phyloP scores from a whole-genome alignment of 768 basidiomycete species.

The Leccinum incarnatum region DNA sequence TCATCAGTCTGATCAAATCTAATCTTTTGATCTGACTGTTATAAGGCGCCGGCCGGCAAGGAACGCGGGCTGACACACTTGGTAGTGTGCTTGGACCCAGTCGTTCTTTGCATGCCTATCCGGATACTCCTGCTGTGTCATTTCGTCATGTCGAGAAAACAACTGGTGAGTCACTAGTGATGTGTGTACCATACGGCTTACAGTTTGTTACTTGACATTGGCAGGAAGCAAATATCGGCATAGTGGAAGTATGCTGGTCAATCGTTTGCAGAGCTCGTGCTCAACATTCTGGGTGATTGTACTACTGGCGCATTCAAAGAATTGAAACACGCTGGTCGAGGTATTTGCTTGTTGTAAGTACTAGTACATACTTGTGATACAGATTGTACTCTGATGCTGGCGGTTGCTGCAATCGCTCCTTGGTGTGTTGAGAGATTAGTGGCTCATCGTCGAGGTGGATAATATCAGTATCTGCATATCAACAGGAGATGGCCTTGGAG shows the following conservation, averaged over 20 bases:
- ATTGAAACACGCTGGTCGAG: too few relatives aligned
- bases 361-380: slow-evolving; percentile 50
- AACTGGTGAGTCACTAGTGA: not conserved
- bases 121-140: not conserved
- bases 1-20: not conserved
- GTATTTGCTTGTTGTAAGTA: too few relatives aligned
- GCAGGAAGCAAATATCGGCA: not conserved
- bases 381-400: slow-evolving; percentile 81
- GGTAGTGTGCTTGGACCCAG: not conserved
- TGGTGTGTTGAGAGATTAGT: slow-evolving; percentile 5
- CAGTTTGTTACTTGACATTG: not conserved
- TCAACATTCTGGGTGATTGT: not conserved
- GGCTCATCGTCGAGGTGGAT: not conserved
- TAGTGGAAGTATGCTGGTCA: not conserved
- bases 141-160: not conserved
- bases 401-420: not conserved
- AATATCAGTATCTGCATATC: too few relatives aligned
- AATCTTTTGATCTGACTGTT: not conserved
- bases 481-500: too few relatives aligned
- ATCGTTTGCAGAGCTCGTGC: not conserved
- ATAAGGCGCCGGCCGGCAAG: not conserved
- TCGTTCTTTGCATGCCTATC: not conserved
- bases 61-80: not conserved
- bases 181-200: not conserved
- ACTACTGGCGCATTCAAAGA: too few relatives aligned